phyloP scores from a whole-genome alignment of 2,329 filamentous ascomycete species.

The Aspergillus melleus region DNA sequence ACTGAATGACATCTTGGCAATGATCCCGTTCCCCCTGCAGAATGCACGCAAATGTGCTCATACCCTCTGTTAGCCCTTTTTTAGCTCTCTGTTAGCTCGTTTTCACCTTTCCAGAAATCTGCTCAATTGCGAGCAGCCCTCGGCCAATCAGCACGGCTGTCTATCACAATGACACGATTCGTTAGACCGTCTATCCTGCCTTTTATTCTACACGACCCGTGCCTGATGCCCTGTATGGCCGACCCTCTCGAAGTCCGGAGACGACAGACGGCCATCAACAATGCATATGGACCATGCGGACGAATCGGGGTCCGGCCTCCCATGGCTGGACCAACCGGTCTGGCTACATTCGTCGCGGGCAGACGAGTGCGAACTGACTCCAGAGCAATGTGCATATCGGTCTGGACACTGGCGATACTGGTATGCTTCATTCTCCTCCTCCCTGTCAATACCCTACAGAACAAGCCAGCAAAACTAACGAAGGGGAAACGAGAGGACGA shows the following conservation, averaged over 20 bases:
- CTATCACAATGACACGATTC: not conserved
- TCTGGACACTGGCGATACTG: constrained; percentile 31
- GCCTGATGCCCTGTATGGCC: not conserved
- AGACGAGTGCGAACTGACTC: constrained; percentile 29
- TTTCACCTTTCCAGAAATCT: constrained; percentile 17
- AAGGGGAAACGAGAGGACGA: not conserved
- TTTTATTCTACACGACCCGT: not conserved
- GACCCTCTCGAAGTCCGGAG: no score
- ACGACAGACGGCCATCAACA: not conserved
- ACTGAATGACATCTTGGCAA: not conserved
- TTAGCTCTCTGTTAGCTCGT: not conserved
- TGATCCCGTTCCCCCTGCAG: not conserved
- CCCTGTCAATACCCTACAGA: not conserved
- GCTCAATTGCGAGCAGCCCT: constrained; percentile 29
- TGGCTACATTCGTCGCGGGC: constrained; percentile 32
- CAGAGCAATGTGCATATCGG: constrained; percentile 32
- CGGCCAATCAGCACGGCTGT: not conserved
- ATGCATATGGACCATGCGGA: constrained; percentile 16
- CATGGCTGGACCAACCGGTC: constrained; percentile 35
- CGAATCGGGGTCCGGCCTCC: constrained; percentile 11
- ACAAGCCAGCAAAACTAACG: not conserved
- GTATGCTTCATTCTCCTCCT: constrained; percentile 17
- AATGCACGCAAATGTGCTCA: constrained; percentile 25
- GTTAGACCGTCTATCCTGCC: not conserved
- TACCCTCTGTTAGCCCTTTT: not conserved